Evolutionary conservation across 2,329 filamentous ascomycete genomes (phyloP), one percentile per base, ranked within the genome.

Genomic region (Pseudocercospora pini-densiflorae): DNA sequence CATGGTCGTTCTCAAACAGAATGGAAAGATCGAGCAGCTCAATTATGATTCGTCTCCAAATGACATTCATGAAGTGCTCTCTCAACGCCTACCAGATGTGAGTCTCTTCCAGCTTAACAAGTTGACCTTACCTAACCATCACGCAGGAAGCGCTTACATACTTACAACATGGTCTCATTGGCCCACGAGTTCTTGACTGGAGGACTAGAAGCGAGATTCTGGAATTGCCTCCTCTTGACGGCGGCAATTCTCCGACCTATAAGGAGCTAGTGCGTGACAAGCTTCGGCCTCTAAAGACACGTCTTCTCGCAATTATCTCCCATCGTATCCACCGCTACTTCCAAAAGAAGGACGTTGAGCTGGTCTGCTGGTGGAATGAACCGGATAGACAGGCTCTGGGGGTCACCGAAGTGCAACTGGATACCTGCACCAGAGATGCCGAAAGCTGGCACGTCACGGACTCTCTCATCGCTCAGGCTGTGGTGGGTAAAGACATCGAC

Each of bases 61-160:
- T 54, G 94, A 98, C 76, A 90, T 95, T 71, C 92, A 96, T 76
- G 90, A 94, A 75, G 94, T 97, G 76, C 88, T 97, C 68, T 93
- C 93, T n/a, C 88, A 96, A 66, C 91, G 94, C 66, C 84, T 99
- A 5, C 93, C 95, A 0, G 89, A 58, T 58, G 55, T 58, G 19
- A 58, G 55, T 19, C n/a, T 27, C 55, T 4, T 58, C 10, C 55
- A 23, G 12, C 9, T 19, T 6, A 43, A 10, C 31, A 21, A 23
- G 16, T 24, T 8, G 19, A 43, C 9, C 29, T 14, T 12, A 19
- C 5, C n/a, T 33, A 21, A 24, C 19, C 55, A 27, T 21, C 19
- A 21, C 5, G 9, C 24, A 93, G 47, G 95, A 99, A 79, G 84
- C 98, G 19, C 94, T 94, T 77, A 91, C 93, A 78, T 98, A 98